A percentile compares a stretch with the other conserved stretches of the same genome.
Evolutionary conservation across 2,329 filamentous ascomycete species (phyloP).

Genomic region (Arthrobotrys conoides): DNA sequence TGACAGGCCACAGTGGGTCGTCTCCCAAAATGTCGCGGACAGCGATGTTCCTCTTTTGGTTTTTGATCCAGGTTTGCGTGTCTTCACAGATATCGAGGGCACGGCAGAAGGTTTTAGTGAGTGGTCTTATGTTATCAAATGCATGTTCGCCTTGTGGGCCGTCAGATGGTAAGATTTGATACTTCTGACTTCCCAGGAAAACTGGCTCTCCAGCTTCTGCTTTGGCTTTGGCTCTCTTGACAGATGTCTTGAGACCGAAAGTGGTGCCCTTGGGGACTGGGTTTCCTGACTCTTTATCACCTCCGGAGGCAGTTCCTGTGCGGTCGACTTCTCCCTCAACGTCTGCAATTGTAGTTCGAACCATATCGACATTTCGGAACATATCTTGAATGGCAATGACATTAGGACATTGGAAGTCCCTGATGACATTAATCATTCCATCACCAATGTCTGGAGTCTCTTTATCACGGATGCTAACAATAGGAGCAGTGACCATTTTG

Average conservation of each 20-base stretch:
- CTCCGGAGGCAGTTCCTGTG: background rate
- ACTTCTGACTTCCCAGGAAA: conserved; percentile 39
- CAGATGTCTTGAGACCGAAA: background rate
- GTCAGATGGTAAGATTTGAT: conserved; percentile 25
- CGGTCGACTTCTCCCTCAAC: background rate
- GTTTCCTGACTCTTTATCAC: background rate
- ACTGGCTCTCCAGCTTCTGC: background rate
- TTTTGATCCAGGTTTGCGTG: conserved; percentile 16
- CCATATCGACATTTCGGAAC: conserved; percentile 31
- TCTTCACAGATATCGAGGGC: conserved; percentile 46
- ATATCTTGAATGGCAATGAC: conserved; percentile 29
- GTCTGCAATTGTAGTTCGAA: background rate
- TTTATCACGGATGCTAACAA: conserved; percentile 29
- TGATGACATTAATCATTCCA: background rate
- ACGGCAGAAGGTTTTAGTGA: conserved; percentile 7
- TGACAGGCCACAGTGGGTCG: conserved; percentile 1
- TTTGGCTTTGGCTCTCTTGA: conserved; percentile 1
- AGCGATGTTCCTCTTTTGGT: conserved; percentile 11
- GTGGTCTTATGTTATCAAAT: background rate
- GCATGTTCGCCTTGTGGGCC: background rate
- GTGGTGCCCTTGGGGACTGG: background rate
- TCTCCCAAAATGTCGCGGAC: conserved; percentile 19
- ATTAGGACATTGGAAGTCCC: conserved; percentile 20
- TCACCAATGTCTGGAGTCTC: conserved; percentile 3
- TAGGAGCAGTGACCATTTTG: conserved; percentile 38